Conservation (phyloP, 2,329 filamentous ascomycete species). For the Verticillium tricorpus region DNA sequence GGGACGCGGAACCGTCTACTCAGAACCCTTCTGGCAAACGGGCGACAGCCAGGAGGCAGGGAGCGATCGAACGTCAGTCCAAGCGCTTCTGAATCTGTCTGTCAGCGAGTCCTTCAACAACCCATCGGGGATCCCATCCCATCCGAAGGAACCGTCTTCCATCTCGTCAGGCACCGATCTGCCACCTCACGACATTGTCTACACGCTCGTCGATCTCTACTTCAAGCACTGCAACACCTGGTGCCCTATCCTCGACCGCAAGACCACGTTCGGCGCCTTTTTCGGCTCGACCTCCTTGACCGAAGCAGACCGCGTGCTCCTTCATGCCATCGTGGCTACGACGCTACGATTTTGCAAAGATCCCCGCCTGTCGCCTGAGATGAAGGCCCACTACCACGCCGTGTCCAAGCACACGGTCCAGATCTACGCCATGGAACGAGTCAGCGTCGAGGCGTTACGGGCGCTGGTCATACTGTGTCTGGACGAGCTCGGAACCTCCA, state of each 20-base stretch:
- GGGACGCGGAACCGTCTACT: conserved; percentile 35
- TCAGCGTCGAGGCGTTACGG: conserved; percentile 31
- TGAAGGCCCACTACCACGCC: conserved; percentile 32
- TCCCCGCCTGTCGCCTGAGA: conserved; percentile 28
- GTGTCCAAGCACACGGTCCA: conserved; percentile 34
- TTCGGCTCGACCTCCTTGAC: conserved; percentile 34
- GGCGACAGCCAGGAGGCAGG: conserved; percentile 16
- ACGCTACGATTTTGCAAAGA: conserved; percentile 38
- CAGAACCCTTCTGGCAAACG: conserved; percentile 24
- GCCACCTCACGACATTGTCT: conserved; percentile 56
- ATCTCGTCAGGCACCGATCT: conserved; percentile 41
- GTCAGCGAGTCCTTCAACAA: conserved; percentile 8
- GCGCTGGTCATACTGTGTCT: conserved; percentile 36
- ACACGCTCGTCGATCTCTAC: conserved; percentile 55
- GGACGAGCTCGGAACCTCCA: conserved; percentile 37
- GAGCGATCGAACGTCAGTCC: conserved; percentile 14
- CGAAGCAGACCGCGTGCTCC: conserved; percentile 33
- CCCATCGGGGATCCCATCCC: neutral
- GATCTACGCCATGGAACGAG: conserved; percentile 36
- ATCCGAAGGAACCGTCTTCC: conserved; percentile 20
- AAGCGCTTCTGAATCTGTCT: conserved; percentile 14
- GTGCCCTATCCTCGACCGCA: conserved; percentile 42
- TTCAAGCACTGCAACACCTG: conserved; percentile 62
- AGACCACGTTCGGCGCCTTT: conserved; percentile 33
- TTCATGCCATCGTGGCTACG: conserved; percentile 39